These are phyloP conservation scores for Salix suchowensis DNA, from an alignment of 345 rosid species.

Conservation along the genomic window DNA sequence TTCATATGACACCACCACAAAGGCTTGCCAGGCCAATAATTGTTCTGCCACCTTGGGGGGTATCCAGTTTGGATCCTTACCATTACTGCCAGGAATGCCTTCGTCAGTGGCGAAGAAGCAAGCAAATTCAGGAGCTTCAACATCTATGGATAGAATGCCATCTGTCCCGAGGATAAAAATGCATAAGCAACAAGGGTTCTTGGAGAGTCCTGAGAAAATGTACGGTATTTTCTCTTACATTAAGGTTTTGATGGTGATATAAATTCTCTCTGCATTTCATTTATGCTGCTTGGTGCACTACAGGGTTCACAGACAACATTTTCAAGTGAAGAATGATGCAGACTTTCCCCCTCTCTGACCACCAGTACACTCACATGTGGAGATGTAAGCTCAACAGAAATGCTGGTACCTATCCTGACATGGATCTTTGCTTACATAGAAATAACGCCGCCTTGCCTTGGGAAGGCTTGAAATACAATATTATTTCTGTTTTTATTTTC, in stretches of 20 bases:
- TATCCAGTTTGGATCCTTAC: slow-evolving; percentile 24
- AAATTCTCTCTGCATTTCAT: not conserved
- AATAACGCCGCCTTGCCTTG: not conserved
- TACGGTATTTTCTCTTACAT: slow-evolving; percentile 11
- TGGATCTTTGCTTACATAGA: not conserved
- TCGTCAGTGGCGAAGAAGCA: slow-evolving; percentile 11
- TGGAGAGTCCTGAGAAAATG: slow-evolving; percentile 19
- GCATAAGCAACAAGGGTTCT: slow-evolving; percentile 14
- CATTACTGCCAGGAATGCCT: slow-evolving; percentile 8
- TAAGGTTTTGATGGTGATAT: not conserved
- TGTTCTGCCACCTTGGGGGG: not conserved
- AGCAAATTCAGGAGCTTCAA: slow-evolving; percentile 19
- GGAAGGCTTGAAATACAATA: not conserved
- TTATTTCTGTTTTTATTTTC: not conserved
- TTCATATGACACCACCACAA: slow-evolving; percentile 13
- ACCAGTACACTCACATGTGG: not conserved
- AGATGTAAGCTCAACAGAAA: not conserved
- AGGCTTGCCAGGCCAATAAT: slow-evolving; percentile 10
- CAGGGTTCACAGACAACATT: slow-evolving; percentile 16
- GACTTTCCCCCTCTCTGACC: not conserved
- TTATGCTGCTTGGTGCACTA: not conserved
- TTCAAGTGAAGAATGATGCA: not conserved
- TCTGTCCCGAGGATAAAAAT: not conserved
- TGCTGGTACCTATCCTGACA: not conserved
- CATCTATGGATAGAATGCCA: slow-evolving; percentile 12